A percentile compares a stretch with the other conserved stretches of the same genome.
Conservation (phyloP, 2,329 filamentous ascomycete genomes). For the Ophiocordyceps camponoti-floridani region DNA sequence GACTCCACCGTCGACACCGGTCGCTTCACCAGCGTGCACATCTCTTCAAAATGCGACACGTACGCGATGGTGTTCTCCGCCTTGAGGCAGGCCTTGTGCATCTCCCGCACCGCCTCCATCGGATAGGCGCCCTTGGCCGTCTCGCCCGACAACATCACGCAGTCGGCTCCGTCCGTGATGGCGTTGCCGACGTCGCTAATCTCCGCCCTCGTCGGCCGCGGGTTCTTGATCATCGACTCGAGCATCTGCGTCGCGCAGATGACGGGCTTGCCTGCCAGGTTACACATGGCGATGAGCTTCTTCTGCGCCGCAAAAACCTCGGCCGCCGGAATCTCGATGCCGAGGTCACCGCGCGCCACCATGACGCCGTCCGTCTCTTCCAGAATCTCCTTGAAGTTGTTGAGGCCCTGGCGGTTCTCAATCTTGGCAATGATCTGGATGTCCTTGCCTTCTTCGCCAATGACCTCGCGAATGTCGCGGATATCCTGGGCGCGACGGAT, state of each 20-base stretch:
- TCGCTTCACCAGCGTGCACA: constrained; percentile 65
- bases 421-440: constrained; percentile 99
- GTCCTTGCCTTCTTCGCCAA: constrained; percentile 81
- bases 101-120: constrained; percentile 81
- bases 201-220: constrained; percentile 90
- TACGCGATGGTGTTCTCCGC: constrained; percentile 97
- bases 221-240: constrained; percentile 99
- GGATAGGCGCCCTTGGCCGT: constrained; percentile 97
- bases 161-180: constrained; percentile 93
- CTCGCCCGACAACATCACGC: constrained; percentile 98
- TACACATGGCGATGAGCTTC: constrained; percentile 99
- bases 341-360: constrained; percentile 90
- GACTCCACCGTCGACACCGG: constrained; percentile 83
- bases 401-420: constrained; percentile 98
- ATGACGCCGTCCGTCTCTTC: constrained; percentile 96
- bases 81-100: constrained; percentile 94
- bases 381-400: constrained; percentile 98
- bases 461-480: constrained; percentile 73
- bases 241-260: constrained; percentile 99
- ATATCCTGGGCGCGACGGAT: constrained; percentile 93
- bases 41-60: constrained; percentile 89
- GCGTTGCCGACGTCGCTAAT: constrained; percentile 98
- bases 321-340: constrained; percentile 95
- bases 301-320: constrained; percentile 99
- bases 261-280: constrained; percentile 94